phyloP scores from a whole-genome alignment of 768 basidiomycete genomes.

The Asterophora lycoperdoides region DNA sequence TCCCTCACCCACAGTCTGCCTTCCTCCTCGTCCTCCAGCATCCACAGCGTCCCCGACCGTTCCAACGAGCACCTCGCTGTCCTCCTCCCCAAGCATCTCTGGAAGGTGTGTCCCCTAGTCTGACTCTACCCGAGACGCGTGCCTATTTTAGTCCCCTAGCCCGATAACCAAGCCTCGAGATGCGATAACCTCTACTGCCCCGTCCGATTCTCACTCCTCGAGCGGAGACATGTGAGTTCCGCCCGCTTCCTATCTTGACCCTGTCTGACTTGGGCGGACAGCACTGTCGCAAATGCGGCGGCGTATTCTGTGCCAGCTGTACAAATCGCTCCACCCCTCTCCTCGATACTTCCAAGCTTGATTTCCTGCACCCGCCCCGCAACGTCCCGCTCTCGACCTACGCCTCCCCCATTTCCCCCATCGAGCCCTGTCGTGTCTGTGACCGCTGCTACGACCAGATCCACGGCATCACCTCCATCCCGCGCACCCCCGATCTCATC shows the following conservation, averaged over 20 bases:
- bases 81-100: slow-evolving; percentile 60
- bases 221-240: slow-evolving; percentile 69
- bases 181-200: slow-evolving; percentile 78
- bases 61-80: slow-evolving; percentile 77
- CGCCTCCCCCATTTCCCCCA: slow-evolving; percentile 56
- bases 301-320: slow-evolving; percentile 67
- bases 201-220: slow-evolving; percentile 59
- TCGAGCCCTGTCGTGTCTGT: slow-evolving; percentile 61
- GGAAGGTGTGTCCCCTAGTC: slow-evolving; percentile 53
- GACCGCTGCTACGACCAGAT: slow-evolving; percentile 77
- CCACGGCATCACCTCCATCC: slow-evolving; percentile 49
- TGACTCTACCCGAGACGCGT: slow-evolving; percentile 7
- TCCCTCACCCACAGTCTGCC: slow-evolving; percentile 28
- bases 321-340: slow-evolving; percentile 56
- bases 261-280: slow-evolving; percentile 20
- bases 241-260: slow-evolving; percentile 5
- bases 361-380: slow-evolving; percentile 69
- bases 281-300: slow-evolving; percentile 86
- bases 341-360: slow-evolving; percentile 67
- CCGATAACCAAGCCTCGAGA: slow-evolving; percentile 53
- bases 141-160: slow-evolving; percentile 33
- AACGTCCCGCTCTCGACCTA: slow-evolving; percentile 55
- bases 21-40: slow-evolving; percentile 30
- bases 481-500: slow-evolving; percentile 34
- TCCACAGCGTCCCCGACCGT: slow-evolving; percentile 28